These are phyloP conservation scores for Microcos paniculata DNA, from an alignment of 345 rosid genomes.

Conservation along the genomic window DNA sequence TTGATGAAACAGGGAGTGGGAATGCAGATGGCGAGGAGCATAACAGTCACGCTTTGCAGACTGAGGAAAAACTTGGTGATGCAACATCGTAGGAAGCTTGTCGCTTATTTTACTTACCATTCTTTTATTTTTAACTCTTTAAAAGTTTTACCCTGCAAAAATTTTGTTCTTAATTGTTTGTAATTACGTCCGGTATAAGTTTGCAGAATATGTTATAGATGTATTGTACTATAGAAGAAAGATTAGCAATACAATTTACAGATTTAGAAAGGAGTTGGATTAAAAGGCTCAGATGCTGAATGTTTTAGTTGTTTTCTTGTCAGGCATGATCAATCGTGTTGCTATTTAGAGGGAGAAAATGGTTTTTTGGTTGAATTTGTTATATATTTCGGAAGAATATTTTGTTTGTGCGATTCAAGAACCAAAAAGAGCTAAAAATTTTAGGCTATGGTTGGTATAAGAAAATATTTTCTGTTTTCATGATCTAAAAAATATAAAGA, in stretches of 20 bases:
- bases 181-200: not conserved
- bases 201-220: not conserved
- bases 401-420: too few relatives aligned
- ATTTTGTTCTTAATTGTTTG: not conserved
- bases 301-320: too few relatives aligned
- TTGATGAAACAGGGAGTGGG: constrained; percentile 29
- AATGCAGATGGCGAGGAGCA: constrained; percentile 29
- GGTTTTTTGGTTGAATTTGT: too few relatives aligned
- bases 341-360: too few relatives aligned
- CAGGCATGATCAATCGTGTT: too few relatives aligned
- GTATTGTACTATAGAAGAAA: constrained; percentile 2
- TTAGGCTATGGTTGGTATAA: too few relatives aligned
- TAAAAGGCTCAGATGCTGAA: too few relatives aligned
- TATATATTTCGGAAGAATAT: too few relatives aligned
- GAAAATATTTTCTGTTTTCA: too few relatives aligned
- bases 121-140: constrained; percentile 12
- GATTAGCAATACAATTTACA: not conserved
- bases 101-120: not conserved
- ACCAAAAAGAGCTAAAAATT: too few relatives aligned
- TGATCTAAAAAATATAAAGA: too few relatives aligned
- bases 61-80: constrained; percentile 28
- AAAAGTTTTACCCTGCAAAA: not conserved
- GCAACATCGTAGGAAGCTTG: not conserved
- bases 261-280: not conserved
- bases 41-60: constrained; percentile 16